Percentiles rank a stretch among this genome's conserved stretches.
phyloP scores from a whole-genome alignment of 2,329 filamentous ascomycete species.

The Fusarium kyushuense region DNA sequence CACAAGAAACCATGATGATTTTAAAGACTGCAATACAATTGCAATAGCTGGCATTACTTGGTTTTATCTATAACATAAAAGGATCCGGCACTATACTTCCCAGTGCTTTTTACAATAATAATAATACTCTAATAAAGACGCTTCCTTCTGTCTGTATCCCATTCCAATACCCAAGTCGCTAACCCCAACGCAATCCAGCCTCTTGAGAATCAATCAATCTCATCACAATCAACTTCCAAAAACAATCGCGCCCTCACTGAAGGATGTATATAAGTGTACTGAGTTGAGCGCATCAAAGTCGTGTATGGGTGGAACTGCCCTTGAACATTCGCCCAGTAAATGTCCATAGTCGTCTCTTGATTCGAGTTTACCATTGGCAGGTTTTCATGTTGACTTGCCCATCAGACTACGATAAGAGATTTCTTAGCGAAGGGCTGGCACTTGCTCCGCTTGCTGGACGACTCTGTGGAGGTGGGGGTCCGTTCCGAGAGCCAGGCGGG shows the following conservation, averaged over 20 bases:
- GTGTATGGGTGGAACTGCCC: neutral
- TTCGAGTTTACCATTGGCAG: too few species aligned
- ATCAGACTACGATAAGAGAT: conserved; percentile 70
- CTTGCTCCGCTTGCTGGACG: conserved; percentile 75
- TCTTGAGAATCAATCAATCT: conserved; percentile 1
- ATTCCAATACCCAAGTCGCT: conserved; percentile 33
- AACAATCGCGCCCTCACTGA: neutral
- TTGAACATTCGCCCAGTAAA: neutral
- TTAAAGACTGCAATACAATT: neutral
- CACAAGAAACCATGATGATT: too few species aligned
- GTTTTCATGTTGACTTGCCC: neutral
- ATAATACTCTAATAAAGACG: conserved; percentile 25
- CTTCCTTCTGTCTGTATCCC: conserved; percentile 8
- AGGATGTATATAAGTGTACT: conserved; percentile 17
- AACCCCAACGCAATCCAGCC: conserved; percentile 16
- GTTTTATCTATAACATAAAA: conserved; percentile 25
- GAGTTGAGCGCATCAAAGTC: neutral
- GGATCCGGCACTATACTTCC: conserved; percentile 16
- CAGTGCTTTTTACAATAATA: conserved; percentile 5
- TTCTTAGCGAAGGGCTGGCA: conserved; percentile 80
- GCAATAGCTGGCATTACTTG: conserved; percentile 12
- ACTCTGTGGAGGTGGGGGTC: conserved; percentile 48
- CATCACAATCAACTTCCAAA: conserved; percentile 11
- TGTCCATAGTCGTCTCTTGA: neutral
- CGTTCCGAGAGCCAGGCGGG: conserved; percentile 60